Evolutionary conservation across 2,329 filamentous ascomycete genomes (phyloP), one percentile per base, ranked within the genome.

Genomic region (Aspergillus novoparasiticus): DNA sequence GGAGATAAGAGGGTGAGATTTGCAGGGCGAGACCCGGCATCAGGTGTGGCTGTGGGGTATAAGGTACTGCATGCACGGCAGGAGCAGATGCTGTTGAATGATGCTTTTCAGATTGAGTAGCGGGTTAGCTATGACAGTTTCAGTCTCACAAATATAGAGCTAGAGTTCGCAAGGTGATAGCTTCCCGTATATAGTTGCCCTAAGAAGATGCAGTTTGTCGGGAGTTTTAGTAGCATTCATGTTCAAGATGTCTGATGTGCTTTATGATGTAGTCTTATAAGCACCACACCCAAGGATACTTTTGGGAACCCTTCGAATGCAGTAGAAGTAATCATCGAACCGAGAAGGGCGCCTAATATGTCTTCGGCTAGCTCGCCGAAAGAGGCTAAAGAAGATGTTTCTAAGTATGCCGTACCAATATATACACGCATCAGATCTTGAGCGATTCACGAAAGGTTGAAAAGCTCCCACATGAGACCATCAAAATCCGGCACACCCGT

Each of bases 401-500:
- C 23, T 28, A 28, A 48, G 21, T 48, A 14, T 23, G 21, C 23
- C 23, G 23, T 26, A 50, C 4, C 16, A 9, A 30, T 32, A 21
- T 58, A 32, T 41, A 21, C 10, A 57, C 12, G 19, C 11, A 55
- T 55, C 0, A 6, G 12, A 23, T n/a, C 53, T 12, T 6, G 41
- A 30, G 16, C 23, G 54, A 32, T 16, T 43, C n/a, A 39, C 21
- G 57, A 59, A 39, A 19, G 60, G 21, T 61, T 65, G 55, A 75
- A 71, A 5, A 75, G 58, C 28, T 73, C 72, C 64, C 71, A 72
- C 66, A 76, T 72, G 10, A 75, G 64, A 41, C 67, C 68, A 58
- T 75, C 74, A 50, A 75, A 72, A 55, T 75, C 71, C 6, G 71
- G 68, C 46, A 68, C 66, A 1, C 71, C 73, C 23, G 62, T 62